Evolutionary conservation across 495 filamentous ascomycete genomes (phyloP).

Genomic region (Lepidopterella palustris): DNA sequence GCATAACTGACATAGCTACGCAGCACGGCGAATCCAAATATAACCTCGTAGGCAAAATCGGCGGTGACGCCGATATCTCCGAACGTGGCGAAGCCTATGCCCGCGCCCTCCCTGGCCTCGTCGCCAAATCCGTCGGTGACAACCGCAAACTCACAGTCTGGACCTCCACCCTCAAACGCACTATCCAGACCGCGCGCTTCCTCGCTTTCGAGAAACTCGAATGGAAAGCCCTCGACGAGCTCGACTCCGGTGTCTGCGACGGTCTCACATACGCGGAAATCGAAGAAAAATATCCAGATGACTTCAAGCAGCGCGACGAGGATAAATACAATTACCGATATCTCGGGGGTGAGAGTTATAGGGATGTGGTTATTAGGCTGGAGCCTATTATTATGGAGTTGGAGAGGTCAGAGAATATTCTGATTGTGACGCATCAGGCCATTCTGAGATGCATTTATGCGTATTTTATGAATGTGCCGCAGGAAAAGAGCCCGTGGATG

Average conservation of each 20-base stretch:
- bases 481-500: conserved; percentile 95
- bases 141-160: conserved; percentile 85
- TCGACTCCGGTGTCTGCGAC: conserved; percentile 94
- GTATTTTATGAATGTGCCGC: conserved; percentile 95
- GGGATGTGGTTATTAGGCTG: conserved; percentile 93
- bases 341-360: conserved; percentile 91
- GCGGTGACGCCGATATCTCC: conserved; percentile 83
- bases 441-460: conserved; percentile 95
- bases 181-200: conserved; percentile 81
- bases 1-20: conserved; percentile 27
- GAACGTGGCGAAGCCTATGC: conserved; percentile 84
- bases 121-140: conserved; percentile 71
- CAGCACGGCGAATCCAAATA: conserved; percentile 91
- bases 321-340: conserved; percentile 99
- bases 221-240: conserved; percentile 97
- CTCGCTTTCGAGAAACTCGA: conserved; percentile 86
- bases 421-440: conserved; percentile 96
- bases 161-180: conserved; percentile 92
- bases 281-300: conserved; percentile 80
- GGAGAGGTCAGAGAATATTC: conserved; percentile 89
- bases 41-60: conserved; percentile 82
- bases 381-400: conserved; percentile 99
- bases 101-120: conserved; percentile 67
- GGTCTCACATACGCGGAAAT: conserved; percentile 93
- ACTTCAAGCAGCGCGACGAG: conserved; percentile 88